Conservation (phyloP, 2,329 filamentous ascomycete species). For the Celoporthe dispersa region DNA sequence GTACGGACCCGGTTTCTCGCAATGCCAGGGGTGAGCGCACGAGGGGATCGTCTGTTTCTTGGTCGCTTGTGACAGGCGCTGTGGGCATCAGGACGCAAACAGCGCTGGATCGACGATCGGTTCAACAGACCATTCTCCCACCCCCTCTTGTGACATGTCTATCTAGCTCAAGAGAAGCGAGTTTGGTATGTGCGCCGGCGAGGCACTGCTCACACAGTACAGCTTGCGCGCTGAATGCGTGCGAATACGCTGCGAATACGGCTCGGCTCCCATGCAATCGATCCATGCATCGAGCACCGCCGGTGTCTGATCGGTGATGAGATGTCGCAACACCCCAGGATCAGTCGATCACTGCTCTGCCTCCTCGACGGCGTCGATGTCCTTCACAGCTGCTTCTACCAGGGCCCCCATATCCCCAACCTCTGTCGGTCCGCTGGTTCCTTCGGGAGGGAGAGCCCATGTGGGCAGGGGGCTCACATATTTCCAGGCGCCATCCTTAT, state of each 20-base stretch:
- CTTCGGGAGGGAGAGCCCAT: slow-evolving; percentile 84
- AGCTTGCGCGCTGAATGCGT: not conserved
- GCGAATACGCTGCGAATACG: not conserved
- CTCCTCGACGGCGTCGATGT: slow-evolving; percentile 45
- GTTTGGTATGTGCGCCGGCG: not conserved
- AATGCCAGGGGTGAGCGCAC: not conserved
- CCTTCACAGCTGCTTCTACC: slow-evolving; percentile 55
- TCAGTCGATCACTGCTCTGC: slow-evolving; percentile 33
- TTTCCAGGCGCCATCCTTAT: slow-evolving; percentile 80
- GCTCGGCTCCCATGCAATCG: not conserved
- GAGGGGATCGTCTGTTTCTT: not conserved
- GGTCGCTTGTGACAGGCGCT: not conserved
- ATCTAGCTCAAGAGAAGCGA: not conserved
- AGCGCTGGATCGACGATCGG: not conserved
- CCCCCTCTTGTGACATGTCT: not conserved
- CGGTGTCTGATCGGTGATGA: not conserved
- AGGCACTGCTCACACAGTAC: not conserved
- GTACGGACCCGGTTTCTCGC: not conserved
- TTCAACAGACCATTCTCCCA: not conserved
- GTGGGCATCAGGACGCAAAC: not conserved
- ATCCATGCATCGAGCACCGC: not conserved
- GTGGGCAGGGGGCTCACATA: slow-evolving; percentile 83
- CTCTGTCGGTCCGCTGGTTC: slow-evolving; percentile 71
- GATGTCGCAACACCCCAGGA: not conserved
- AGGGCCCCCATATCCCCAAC: slow-evolving; percentile 65